Conservation (phyloP, 75 land plant species). For the Ceratopteris richardii region DNA sequence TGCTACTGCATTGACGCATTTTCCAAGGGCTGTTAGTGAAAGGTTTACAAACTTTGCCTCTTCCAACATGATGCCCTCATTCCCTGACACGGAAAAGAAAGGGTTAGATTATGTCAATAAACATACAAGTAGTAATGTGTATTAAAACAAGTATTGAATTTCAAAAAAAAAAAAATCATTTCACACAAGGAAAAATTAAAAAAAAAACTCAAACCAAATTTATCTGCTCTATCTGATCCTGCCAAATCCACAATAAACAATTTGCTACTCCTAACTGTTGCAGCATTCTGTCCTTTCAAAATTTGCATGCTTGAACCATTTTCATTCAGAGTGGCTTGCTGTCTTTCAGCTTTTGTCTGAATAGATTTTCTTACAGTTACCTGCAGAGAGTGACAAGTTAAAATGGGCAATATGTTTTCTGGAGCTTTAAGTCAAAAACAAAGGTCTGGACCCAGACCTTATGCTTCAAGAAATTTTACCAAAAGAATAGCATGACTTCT, state of each 20-base stretch:
- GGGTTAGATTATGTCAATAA: too few relatives aligned
- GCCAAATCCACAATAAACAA: conserved; percentile 76
- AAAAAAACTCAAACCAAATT: conserved; percentile 40
- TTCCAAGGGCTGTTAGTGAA: conserved; percentile 10
- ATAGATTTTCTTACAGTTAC: conserved; percentile 36
- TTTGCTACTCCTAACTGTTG: conserved; percentile 52
- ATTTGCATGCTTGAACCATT: conserved; percentile 7
- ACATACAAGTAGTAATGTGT: too few relatives aligned
- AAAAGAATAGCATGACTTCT: conserved; percentile 68
- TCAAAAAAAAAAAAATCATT: too few relatives aligned
- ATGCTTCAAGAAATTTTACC: too few relatives aligned
- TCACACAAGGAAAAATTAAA: too few relatives aligned
- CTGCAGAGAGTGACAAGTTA: conserved; percentile 13
- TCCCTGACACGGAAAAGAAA: not conserved
- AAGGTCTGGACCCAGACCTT: too few relatives aligned
- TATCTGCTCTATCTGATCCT: conserved; percentile 68
- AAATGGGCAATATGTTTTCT: too few relatives aligned
- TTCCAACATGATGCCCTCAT: not conserved
- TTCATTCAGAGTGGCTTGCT: conserved; percentile 11
- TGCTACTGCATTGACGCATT: conserved; percentile 9
- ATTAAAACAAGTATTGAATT: too few relatives aligned
- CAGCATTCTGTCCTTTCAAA: not conserved
- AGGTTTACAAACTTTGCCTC: conserved; percentile 8
- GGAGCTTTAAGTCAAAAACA: too few relatives aligned
- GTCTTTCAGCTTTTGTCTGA: conserved; percentile 20